Conservation (phyloP, 371 early-diverging fungal species). For the Lichtheimia hyalospora region DNA sequence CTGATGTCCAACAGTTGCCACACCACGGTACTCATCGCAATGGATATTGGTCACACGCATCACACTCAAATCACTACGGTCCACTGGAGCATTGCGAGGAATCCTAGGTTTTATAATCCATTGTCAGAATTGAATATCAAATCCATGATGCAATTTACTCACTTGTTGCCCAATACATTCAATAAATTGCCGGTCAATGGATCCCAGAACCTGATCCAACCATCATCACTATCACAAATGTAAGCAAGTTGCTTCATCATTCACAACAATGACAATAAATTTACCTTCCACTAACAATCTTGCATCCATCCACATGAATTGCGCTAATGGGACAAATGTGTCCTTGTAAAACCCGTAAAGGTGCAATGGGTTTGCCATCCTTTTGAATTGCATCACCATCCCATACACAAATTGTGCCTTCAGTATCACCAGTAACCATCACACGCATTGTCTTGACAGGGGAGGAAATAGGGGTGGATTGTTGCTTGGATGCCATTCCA, state of each 20-base stretch:
- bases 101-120: conserved; percentile 23
- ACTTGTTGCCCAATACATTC: conserved; percentile 27
- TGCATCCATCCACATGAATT: conserved; percentile 41
- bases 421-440: conserved; percentile 50
- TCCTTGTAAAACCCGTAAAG: conserved; percentile 25
- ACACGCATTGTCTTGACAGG: conserved; percentile 22
- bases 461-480: background rate
- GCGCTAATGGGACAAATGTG: conserved; percentile 40
- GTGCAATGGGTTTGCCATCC: conserved; percentile 17
- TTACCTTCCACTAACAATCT: conserved; percentile 48
- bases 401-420: conserved; percentile 47
- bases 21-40: conserved; percentile 48
- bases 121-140: background rate
- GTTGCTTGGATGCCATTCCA: background rate
- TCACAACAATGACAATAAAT: background rate
- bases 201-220: conserved; percentile 51
- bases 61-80: conserved; percentile 33
- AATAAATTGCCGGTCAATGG: conserved; percentile 38
- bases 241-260: background rate
- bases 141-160: background rate
- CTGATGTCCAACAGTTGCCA: conserved; percentile 45
- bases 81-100: conserved; percentile 39
- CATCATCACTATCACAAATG: conserved; percentile 30
- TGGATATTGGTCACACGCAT: conserved; percentile 44
- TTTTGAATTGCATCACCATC: conserved; percentile 22